A percentile compares a stretch with the other conserved stretches of the same genome.
phyloP scores from a whole-genome alignment of 345 rosid species.

The Melaleuca alternifolia region DNA sequence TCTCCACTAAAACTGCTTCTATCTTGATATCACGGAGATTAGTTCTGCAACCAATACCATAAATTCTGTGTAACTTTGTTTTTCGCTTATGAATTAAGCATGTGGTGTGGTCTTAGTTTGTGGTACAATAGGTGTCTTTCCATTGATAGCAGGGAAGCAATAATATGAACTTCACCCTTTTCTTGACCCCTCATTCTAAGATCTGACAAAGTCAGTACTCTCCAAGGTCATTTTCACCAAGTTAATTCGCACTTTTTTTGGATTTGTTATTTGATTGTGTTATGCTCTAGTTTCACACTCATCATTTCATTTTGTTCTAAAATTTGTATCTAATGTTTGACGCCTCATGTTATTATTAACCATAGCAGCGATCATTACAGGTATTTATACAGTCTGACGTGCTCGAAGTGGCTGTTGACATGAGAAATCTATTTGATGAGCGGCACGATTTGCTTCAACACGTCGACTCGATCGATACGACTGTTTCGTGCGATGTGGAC shows the following conservation, averaged over 20 bases:
- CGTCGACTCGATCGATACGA: constrained; percentile 23
- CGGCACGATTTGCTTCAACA: constrained; percentile 32
- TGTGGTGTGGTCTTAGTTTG: background rate
- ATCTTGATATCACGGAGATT: background rate
- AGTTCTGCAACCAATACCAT: background rate
- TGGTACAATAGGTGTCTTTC: background rate
- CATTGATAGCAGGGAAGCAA: background rate
- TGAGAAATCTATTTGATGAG: constrained; percentile 69
- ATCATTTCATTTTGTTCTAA: background rate
- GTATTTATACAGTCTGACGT: constrained; percentile 90
- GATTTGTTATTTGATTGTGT: background rate
- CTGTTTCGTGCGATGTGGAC: constrained; percentile 24
- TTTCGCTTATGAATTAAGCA: background rate
- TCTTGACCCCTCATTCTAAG: background rate
- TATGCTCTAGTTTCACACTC: background rate
- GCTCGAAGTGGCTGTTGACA: constrained; percentile 69
- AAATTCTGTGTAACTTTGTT: background rate
- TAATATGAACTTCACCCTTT: background rate
- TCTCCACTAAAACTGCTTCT: background rate
- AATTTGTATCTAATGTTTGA: background rate
- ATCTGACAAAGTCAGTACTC: background rate
- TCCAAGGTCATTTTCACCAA: background rate
- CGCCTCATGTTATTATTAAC: background rate
- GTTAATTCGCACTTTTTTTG: background rate
- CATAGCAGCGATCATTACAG: constrained; percentile 15